These are phyloP conservation scores for Glaciozyma martinii DNA, from an alignment of 768 basidiomycete species.

Conservation along the genomic window DNA sequence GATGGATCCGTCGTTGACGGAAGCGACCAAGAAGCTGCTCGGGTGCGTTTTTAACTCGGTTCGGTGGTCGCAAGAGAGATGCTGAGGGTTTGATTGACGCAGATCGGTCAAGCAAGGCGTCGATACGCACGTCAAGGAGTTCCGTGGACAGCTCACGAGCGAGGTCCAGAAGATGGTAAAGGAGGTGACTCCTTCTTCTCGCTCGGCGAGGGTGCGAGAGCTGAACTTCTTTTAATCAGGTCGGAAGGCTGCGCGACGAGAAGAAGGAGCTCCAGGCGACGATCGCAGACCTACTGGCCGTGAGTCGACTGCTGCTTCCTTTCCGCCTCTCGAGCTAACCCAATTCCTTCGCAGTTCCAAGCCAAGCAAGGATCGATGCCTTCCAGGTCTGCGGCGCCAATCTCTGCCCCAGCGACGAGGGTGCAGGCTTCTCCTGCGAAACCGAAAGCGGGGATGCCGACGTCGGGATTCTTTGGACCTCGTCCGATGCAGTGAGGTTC, in stretches of 20 bases:
- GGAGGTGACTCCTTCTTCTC: not conserved
- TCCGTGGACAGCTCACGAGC: constrained; percentile 22
- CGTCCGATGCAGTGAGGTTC: too few species aligned
- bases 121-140: constrained; percentile 19
- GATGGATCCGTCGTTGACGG: constrained; percentile 23
- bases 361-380: too few species aligned
- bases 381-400: too few species aligned
- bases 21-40: constrained; percentile 20
- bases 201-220: not conserved
- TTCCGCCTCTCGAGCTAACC: too few species aligned
- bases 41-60: not conserved
- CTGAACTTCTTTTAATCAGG: not conserved
- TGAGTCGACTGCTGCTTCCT: not conserved
- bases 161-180: constrained; percentile 29
- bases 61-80: not conserved
- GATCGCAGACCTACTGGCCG: constrained; percentile 24
- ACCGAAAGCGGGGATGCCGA: too few species aligned
- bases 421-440: too few species aligned
- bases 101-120: constrained; percentile 15
- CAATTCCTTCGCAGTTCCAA: too few species aligned
- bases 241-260: constrained; percentile 25
- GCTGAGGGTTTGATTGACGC: not conserved
- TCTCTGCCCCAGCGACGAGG: too few species aligned
- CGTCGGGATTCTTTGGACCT: too few species aligned
- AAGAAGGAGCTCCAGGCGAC: constrained; percentile 17